Base-by-base conservation (phyloP, 805 yeast genomes). In the Metschnikowia corniflorae region DNA sequence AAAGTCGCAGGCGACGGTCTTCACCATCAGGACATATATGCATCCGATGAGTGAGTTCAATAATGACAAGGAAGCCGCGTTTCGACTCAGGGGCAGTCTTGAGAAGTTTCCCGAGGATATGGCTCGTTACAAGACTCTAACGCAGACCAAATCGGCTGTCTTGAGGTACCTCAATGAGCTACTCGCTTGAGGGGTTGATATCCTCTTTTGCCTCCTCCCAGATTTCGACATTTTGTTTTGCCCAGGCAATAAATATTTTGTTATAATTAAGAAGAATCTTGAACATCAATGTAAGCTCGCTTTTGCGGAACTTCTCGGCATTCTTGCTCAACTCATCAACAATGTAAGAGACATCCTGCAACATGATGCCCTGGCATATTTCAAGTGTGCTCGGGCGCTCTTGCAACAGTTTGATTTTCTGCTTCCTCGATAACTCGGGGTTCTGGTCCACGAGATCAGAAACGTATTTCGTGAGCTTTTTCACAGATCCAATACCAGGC, bases 61-160 rank as follows among this genome's bases (percentile, higher is more conserved):
- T 46, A 58, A 57, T 6, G 78, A 66, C 28, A 71, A 46, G 69
- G 73, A 17, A 32, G 62, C 66, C 1, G 63, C 70, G 5, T 72
- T 70, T n/a, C 71, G 78, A 14, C 58, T 84, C 16, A 62, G 69
- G 30, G 80, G 77, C 8, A 86, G 88, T 2, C 74, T 85, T 23
- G 71, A 73, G 16, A 82, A 79, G 0, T 68, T 84, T 53, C 81
- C 82, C 7, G 76, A 65, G 3, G 75, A 65, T 17, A 56, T 82
- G 38, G 77, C 78, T 1, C 61, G 63, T 18, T 85, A 85, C 61
- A 85, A 85, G 56, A 68, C 76, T 40, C 68, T 76, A 21, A 70
- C 70, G 2, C 78, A 67, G 44, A 83, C 93, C 88, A 86, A 88
- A 0, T 75, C 75, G 1, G 82, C 89, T 0, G 80, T 77, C 0